Percentiles rank a stretch among this genome's conserved stretches.
Conservation (phyloP, 768 basidiomycete species). For the Vararia minispora region DNA sequence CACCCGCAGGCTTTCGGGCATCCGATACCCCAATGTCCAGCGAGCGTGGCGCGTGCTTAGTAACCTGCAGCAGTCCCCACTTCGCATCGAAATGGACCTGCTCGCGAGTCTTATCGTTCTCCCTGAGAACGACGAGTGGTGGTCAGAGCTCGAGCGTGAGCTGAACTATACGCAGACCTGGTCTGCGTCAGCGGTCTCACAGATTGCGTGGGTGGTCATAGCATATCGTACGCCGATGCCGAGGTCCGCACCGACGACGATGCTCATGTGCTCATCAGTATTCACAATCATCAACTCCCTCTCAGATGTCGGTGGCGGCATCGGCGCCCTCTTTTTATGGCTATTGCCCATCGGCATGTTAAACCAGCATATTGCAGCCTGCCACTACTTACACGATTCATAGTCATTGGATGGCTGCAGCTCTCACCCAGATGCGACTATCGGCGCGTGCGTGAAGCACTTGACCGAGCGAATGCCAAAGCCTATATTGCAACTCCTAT, state of each 20-base stretch:
- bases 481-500: too few relatives aligned
- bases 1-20: conserved; percentile 20
- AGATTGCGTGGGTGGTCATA: conserved; percentile 33
- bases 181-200: conserved; percentile 27
- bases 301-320: conserved; percentile 22
- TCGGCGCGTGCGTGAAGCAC: too few relatives aligned
- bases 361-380: conserved; percentile 31
- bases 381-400: too few relatives aligned
- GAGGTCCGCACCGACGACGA: too few relatives aligned
- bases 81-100: too few relatives aligned
- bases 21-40: conserved; percentile 21
- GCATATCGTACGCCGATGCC: too few relatives aligned
- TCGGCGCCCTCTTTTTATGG: conserved; percentile 33
- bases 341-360: conserved; percentile 29
- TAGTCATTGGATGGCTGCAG: too few relatives aligned
- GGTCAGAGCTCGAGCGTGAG: conserved; percentile 22
- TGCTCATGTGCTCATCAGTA: too few relatives aligned
- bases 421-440: too few relatives aligned
- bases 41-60: conserved; percentile 25
- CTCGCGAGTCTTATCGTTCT: conserved; percentile 32
- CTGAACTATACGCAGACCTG: conserved; percentile 29
- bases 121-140: conserved; percentile 32
- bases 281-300: conserved; percentile 24
- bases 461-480: too few relatives aligned
- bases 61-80: conserved; percentile 31